Evolutionary conservation across 768 basidiomycete genomes (phyloP).

Genomic region (Tephrocybe rancida): DNA sequence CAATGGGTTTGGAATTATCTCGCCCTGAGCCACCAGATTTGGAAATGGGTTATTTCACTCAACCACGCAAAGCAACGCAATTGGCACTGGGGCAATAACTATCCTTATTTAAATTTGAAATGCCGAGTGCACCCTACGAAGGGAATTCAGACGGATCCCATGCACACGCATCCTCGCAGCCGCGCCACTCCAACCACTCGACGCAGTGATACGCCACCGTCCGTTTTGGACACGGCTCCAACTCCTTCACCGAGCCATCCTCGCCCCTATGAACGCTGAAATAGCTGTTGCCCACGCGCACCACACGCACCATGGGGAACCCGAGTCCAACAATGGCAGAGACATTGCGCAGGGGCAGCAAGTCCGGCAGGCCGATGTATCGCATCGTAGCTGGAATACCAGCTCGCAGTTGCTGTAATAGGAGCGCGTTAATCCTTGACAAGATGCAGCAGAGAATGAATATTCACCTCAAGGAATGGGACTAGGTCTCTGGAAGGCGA

Average conservation of each 20-base stretch:
- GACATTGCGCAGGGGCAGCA: conserved; percentile 38
- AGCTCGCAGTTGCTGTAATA: conserved; percentile 54
- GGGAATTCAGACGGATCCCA: conserved; percentile 23
- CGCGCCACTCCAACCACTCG: conserved; percentile 69
- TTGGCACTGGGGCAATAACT: too few species aligned
- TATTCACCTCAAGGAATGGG: conserved; percentile 43
- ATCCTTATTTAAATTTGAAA: too few species aligned
- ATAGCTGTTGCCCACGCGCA: conserved; percentile 53
- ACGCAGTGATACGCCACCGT: conserved; percentile 51
- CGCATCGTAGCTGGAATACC: conserved; percentile 56
- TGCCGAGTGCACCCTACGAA: background rate
- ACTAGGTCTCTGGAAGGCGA: conserved; percentile 40
- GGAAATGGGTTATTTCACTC: too few species aligned
- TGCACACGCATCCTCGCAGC: conserved; percentile 54
- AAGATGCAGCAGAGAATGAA: background rate
- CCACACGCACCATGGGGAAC: conserved; percentile 62
- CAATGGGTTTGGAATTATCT: too few species aligned
- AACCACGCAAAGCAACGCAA: too few species aligned
- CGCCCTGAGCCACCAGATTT: too few species aligned
- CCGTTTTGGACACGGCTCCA: conserved; percentile 60
- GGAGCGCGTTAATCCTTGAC: conserved; percentile 8
- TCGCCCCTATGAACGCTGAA: conserved; percentile 46
- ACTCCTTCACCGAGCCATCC: conserved; percentile 35
- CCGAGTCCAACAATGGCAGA: conserved; percentile 54
- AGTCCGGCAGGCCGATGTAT: conserved; percentile 59